phyloP scores from a whole-genome alignment of 116 monocot genomes.

The Zostera marina region DNA sequence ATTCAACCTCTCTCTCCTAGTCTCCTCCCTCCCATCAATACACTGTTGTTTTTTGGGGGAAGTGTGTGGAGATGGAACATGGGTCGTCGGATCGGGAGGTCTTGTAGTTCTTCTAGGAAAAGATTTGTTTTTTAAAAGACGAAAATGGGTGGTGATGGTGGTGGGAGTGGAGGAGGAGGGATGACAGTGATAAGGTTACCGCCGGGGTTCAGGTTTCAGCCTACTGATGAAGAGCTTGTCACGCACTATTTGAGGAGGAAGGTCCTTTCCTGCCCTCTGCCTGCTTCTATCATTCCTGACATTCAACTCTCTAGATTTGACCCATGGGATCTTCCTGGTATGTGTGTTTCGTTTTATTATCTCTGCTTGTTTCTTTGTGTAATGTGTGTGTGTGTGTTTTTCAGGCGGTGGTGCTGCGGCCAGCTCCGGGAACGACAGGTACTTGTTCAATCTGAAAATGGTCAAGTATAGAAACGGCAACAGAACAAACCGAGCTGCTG shows the following conservation, averaged over 20 bases:
- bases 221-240: constrained; percentile 59
- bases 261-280: constrained; percentile 23
- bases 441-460: constrained; percentile 48
- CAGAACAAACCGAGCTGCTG: constrained; percentile 15
- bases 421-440: constrained; percentile 29
- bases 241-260: constrained; percentile 44
- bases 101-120: background rate
- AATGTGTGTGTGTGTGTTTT: constrained; percentile 1
- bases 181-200: constrained; percentile 21
- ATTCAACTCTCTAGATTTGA: constrained; percentile 28
- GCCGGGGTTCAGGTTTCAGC: constrained; percentile 47
- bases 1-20: background rate
- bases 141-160: constrained; percentile 1
- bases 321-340: constrained; percentile 45
- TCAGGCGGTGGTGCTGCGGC: constrained; percentile 7
- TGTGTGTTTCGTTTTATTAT: background rate
- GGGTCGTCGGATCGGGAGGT: background rate
- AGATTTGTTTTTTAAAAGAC: background rate
- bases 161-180: constrained; percentile 8
- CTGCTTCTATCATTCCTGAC: constrained; percentile 47
- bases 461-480: constrained; percentile 13
- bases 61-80: background rate
- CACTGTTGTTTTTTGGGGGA: background rate
- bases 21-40: background rate
- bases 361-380: no score